Percentiles rank a stretch among this genome's conserved stretches.
phyloP scores from a whole-genome alignment of 192 early-diverging fungal genomes.

The Physocladia obscura region DNA sequence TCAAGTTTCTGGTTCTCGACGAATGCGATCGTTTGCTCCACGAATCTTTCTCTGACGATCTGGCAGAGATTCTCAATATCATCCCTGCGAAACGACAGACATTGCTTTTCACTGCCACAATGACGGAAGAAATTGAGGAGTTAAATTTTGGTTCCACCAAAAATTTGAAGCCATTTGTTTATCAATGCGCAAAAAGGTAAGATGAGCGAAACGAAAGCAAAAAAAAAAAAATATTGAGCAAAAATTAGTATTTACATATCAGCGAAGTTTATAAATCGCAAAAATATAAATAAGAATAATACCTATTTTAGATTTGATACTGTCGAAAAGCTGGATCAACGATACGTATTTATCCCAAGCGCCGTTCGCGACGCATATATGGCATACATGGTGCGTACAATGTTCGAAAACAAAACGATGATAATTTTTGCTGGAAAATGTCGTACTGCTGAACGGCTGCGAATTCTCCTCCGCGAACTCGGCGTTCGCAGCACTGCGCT shows the following conservation, averaged over 20 bases:
- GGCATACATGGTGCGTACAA: conserved; percentile 72
- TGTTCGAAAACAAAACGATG: conserved; percentile 73
- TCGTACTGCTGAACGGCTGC: conserved; percentile 76
- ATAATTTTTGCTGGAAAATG: conserved; percentile 94
- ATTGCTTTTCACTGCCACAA: conserved; percentile 93
- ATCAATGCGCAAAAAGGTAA: conserved; percentile 49
- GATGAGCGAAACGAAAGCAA: no score
- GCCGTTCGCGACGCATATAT: conserved; percentile 88
- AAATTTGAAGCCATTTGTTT: conserved; percentile 41
- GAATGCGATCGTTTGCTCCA: conserved; percentile 82
- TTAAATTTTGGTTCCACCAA: conserved; percentile 42
- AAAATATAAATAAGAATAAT: not conserved
- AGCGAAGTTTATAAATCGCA: no score
- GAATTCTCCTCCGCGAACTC: conserved; percentile 86
- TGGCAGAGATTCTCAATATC: conserved; percentile 72
- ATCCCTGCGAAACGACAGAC: conserved; percentile 88
- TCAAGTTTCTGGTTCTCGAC: conserved; percentile 71
- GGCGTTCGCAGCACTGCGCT: conserved; percentile 85
- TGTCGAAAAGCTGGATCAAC: conserved; percentile 83
- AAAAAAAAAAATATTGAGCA: not conserved
- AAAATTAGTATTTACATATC: not conserved
- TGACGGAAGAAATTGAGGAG: conserved; percentile 84
- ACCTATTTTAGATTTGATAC: conserved; percentile 54
- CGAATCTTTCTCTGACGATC: conserved; percentile 60
- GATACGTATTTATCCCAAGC: conserved; percentile 90